Percentiles rank a stretch among this genome's conserved stretches.
Evolutionary conservation across 2,329 filamentous ascomycete species (phyloP).

Genomic region (Stemphylium lycopersici): DNA sequence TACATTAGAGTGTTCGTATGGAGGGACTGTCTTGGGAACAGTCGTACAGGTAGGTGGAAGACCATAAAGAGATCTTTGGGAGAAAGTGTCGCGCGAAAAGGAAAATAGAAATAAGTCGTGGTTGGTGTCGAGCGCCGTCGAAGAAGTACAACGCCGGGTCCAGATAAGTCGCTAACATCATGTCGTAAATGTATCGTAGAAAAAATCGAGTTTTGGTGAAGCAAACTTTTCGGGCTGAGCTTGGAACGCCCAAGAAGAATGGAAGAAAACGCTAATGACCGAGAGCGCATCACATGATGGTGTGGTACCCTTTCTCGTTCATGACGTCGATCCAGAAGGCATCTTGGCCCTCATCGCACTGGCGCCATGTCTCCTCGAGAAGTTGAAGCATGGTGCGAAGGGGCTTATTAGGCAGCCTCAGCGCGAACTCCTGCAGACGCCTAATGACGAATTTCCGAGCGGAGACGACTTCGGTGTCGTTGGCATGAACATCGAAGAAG

Average conservation of each 20-base stretch:
- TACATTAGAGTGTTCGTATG: slow-evolving; percentile 35
- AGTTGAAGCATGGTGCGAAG: slow-evolving; percentile 57
- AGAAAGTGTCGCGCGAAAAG: slow-evolving; percentile 11
- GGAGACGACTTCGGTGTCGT: slow-evolving; percentile 53
- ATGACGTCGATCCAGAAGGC: slow-evolving; percentile 64
- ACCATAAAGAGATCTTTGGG: slow-evolving; percentile 19
- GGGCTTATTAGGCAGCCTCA: slow-evolving; percentile 59
- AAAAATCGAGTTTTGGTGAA: neutral
- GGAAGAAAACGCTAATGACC: slow-evolving; percentile 1
- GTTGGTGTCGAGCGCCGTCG: slow-evolving; percentile 11
- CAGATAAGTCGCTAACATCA: slow-evolving; percentile 4
- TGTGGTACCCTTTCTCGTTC: slow-evolving; percentile 63
- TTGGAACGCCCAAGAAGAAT: neutral
- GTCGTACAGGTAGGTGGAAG: slow-evolving; percentile 19
- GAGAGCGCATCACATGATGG: slow-evolving; percentile 56
- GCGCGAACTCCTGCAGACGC: slow-evolving; percentile 53
- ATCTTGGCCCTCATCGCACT: slow-evolving; percentile 57
- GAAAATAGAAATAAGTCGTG: slow-evolving; percentile 14
- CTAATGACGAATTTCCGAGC: slow-evolving; percentile 58
- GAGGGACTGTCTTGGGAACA: slow-evolving; percentile 10
- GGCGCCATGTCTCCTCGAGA: slow-evolving; percentile 60
- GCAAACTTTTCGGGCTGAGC: slow-evolving; percentile 5
- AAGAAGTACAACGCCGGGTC: slow-evolving; percentile 10
- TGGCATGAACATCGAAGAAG: slow-evolving; percentile 48
- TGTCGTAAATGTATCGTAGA: slow-evolving; percentile 8